Evolutionary conservation across 1,139 yeast species (phyloP), one percentile per base, ranked within the genome.

Genomic region (Geotrichum bryndzae): DNA sequence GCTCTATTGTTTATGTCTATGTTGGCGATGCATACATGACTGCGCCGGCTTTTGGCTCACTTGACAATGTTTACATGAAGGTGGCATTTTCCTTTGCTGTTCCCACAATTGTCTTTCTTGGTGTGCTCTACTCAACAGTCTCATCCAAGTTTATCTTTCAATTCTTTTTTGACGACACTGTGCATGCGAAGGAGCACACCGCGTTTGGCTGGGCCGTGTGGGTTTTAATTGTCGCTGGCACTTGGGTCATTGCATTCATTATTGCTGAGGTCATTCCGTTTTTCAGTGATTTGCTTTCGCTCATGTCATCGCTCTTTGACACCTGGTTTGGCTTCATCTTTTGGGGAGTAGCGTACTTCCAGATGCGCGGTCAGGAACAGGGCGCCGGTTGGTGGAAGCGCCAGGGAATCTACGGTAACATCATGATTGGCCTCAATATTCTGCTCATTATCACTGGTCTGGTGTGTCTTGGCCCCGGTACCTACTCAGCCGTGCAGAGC

Each of bases 301-400:
- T 84, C 68, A 83, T 84, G 87, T 80, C 83, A n/a, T 83, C 87
- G 2, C 74, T 84, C 59, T 84, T 84, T 68, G 87, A 83, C 70
- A 82, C 86, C 69, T 84, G 86, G 84, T 84, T 84, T 68, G 87
- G 87, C 0, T 84, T 82, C 68, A 81, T 84, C 25, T 84, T 84
- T 68, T 84, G 87, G 87, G 86, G 86, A n/a, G 79, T 82, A 46
- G 87, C 87, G 0, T 84, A 72, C 70, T 77, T 83, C 69, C 79
- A 67, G 50, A 64, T 73, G 61, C 65, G 74, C 22, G 65, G 66
- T 35, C 72, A 72, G 57, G 68, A 66, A 23, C 65, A 68, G 41
- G 69, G 68, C 11, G 64, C 67, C 22, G 74, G 72, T 46, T 70
- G 78, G 68, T 73, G 69, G 67, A 65, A 65, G 25, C 58, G 61